These are phyloP conservation scores for Scleromitrula shiraiana DNA, from an alignment of 2,329 filamentous ascomycete genomes.

Conservation along the genomic window DNA sequence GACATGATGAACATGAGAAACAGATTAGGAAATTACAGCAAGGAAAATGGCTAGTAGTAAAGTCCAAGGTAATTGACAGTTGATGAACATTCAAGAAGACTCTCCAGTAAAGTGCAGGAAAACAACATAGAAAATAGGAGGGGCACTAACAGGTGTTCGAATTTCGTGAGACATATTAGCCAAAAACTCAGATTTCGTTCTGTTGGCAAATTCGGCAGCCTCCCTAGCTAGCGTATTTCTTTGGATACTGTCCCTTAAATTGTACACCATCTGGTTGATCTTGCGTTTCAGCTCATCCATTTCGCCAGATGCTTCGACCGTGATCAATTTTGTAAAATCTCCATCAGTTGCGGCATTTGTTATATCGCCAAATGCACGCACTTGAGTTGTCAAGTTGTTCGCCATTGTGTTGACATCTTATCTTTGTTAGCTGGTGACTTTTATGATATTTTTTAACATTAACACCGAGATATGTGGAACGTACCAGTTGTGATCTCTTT, in stretches of 20 bases:
- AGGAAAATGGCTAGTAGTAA: too few relatives aligned
- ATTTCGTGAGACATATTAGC: slow-evolving; percentile 99
- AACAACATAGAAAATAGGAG: background rate
- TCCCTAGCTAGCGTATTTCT: slow-evolving; percentile 93
- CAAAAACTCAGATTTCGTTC: slow-evolving; percentile 96
- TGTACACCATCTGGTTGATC: slow-evolving; percentile 99
- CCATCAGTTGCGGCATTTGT: slow-evolving; percentile 96
- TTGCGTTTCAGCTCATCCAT: slow-evolving; percentile 99
- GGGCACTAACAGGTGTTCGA: slow-evolving; percentile 77
- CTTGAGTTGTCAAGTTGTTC: slow-evolving; percentile 82
- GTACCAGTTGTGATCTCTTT: slow-evolving; percentile 88
- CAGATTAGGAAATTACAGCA: too few relatives aligned
- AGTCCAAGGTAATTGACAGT: too few relatives aligned
- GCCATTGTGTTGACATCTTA: slow-evolving; percentile 33
- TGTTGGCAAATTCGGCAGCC: slow-evolving; percentile 91
- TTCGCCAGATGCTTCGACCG: slow-evolving; percentile 93
- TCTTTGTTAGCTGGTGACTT: too few relatives aligned
- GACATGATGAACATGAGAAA: background rate
- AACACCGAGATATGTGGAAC: background rate
- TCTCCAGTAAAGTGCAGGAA: background rate
- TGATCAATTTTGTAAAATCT: slow-evolving; percentile 94
- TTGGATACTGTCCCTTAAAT: slow-evolving; percentile 90
- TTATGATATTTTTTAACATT: too few relatives aligned
- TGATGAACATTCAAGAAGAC: background rate
- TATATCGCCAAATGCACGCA: slow-evolving; percentile 95